phyloP scores from a whole-genome alignment of 139 green algal genomes.

The Microglena sp. region DNA sequence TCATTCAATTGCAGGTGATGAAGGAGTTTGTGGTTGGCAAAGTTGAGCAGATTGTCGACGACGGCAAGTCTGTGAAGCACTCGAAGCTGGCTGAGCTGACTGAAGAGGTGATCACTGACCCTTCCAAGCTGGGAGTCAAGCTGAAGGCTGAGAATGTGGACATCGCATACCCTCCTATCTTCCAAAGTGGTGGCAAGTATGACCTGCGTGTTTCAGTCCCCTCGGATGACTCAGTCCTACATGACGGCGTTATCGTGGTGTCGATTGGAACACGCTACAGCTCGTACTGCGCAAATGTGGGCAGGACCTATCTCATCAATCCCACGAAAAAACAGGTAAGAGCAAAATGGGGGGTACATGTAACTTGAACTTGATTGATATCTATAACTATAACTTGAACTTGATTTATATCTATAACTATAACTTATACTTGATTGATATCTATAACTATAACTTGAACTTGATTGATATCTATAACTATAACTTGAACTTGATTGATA shows the following conservation, averaged over 20 bases:
- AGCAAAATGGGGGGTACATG: neutral
- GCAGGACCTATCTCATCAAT: slow-evolving; percentile 84
- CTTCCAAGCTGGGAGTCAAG: slow-evolving; percentile 64
- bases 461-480: too few relatives aligned
- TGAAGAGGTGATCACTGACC: slow-evolving; percentile 68
- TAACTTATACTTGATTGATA: too few relatives aligned
- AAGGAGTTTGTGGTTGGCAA: slow-evolving; percentile 63
- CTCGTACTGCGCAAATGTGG: slow-evolving; percentile 90
- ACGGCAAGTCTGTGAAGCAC: slow-evolving; percentile 87
- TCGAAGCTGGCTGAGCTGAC: slow-evolving; percentile 60
- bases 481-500: too few relatives aligned
- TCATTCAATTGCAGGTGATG: slow-evolving; percentile 35
- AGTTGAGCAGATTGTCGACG: slow-evolving; percentile 61
- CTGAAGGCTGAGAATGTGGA: slow-evolving; percentile 77
- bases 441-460: too few relatives aligned
- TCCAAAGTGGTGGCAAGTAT: slow-evolving; percentile 63
- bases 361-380: neutral
- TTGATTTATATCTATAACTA: too few relatives aligned
- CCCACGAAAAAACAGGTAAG: slow-evolving; percentile 54
- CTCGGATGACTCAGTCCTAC: slow-evolving; percentile 29
- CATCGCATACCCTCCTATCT: slow-evolving; percentile 87
- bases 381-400: too few relatives aligned
- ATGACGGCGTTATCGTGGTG: slow-evolving; percentile 57
- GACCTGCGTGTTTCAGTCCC: slow-evolving; percentile 39
- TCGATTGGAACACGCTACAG: slow-evolving; percentile 70